phyloP scores from a whole-genome alignment of 176 grass and related monocot species.

The Zizania latifolia region DNA sequence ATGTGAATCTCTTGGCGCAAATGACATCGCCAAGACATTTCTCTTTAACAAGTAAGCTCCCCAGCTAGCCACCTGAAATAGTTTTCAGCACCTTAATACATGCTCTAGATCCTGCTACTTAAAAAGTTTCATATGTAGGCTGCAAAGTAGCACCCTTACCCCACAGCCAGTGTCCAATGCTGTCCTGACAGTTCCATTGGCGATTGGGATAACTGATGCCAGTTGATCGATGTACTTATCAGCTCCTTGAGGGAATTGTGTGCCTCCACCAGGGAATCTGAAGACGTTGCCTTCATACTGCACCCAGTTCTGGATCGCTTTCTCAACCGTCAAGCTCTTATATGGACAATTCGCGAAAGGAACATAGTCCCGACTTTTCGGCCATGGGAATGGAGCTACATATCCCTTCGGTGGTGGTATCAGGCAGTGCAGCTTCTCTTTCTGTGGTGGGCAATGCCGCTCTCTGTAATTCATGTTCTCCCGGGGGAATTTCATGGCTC shows the following conservation, averaged over 20 bases:
- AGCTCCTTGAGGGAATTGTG: conserved; percentile 88
- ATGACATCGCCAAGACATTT: conserved; percentile 89
- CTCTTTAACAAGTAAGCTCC: conserved; percentile 89
- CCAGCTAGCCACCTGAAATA: conserved; percentile 91
- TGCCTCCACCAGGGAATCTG: conserved; percentile 91
- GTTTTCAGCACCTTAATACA: background rate
- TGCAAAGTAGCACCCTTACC: conserved; percentile 43
- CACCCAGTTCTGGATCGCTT: conserved; percentile 96
- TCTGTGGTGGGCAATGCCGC: conserved; percentile 70
- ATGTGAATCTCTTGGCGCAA: conserved; percentile 92
- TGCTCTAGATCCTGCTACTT: background rate
- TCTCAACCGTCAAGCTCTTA: conserved; percentile 94
- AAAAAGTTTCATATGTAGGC: background rate
- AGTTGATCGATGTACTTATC: conserved; percentile 92
- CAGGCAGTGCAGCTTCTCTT: conserved; percentile 74
- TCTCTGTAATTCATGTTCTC: conserved; percentile 97
- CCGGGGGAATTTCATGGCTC: conserved; percentile 82
- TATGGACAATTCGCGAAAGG: conserved; percentile 87
- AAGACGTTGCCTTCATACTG: conserved; percentile 87
- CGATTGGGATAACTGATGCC: conserved; percentile 71
- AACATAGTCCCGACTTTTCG: conserved; percentile 83
- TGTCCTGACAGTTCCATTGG: conserved; percentile 87
- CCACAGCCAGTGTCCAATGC: conserved; percentile 92
- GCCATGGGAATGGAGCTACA: conserved; percentile 85
- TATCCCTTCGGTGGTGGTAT: conserved; percentile 80